These are phyloP conservation scores for Calocybe gambosa DNA, from an alignment of 1,284 basidiomycete species.

Conservation along the genomic window DNA sequence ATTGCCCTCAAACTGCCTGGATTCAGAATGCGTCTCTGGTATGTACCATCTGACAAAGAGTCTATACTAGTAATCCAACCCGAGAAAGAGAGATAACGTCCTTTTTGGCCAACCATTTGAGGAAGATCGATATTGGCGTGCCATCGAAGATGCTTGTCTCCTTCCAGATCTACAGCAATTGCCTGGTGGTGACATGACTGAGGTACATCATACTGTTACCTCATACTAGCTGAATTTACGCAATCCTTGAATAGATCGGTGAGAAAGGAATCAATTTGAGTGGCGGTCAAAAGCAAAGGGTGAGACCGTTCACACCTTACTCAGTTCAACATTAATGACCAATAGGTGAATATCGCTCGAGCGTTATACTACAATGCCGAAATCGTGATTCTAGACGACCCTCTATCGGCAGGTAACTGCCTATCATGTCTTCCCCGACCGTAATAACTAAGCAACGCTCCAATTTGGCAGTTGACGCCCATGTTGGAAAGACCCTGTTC, in stretches of 20 bases:
- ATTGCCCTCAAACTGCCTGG: conserved; percentile 78
- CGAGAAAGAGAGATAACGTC: conserved; percentile 51
- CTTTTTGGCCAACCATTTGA: conserved; percentile 67
- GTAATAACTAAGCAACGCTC: not conserved
- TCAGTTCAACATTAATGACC: not conserved
- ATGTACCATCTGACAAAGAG: conserved; percentile 18
- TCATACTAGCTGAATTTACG: not conserved
- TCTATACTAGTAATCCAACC: not conserved
- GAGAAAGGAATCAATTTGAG: conserved; percentile 60
- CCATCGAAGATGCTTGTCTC: conserved; percentile 57
- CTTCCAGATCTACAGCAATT: conserved; percentile 66
- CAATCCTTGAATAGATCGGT: conserved; percentile 41
- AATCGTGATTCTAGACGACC: conserved; percentile 68
- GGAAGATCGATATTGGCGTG: conserved; percentile 62
- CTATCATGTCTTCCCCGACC: not conserved
- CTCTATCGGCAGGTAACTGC: conserved; percentile 56
- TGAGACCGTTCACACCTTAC: conserved; percentile 19
- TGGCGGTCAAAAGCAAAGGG: conserved; percentile 52
- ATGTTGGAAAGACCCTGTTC: conserved; percentile 67
- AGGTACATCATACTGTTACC: conserved; percentile 28
- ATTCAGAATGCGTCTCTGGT: conserved; percentile 78
- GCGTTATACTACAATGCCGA: conserved; percentile 71
- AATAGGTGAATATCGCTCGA: conserved; percentile 63
- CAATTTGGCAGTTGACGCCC: conserved; percentile 48
- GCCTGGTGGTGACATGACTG: conserved; percentile 71